Evolutionary conservation across 2,329 filamentous ascomycete genomes (phyloP).

Genomic region (Colletotrichum shisoi): DNA sequence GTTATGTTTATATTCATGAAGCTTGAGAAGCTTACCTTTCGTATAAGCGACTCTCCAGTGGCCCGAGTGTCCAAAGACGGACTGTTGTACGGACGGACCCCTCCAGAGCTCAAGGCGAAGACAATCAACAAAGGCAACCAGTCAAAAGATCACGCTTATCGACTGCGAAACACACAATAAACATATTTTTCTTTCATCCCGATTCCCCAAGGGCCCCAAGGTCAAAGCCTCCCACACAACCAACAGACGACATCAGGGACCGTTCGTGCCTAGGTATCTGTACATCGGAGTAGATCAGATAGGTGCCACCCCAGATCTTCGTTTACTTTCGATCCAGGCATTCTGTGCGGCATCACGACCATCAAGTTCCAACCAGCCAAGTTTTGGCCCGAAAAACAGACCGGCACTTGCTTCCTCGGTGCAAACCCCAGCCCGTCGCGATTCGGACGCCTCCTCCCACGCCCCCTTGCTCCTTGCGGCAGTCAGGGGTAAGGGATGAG

Average conservation of each 20-base stretch:
- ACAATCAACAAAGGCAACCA: constrained; percentile 7
- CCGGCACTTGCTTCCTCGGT: constrained; percentile 33
- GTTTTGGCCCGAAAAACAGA: neutral
- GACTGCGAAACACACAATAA: neutral
- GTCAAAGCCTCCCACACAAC: constrained; percentile 11
- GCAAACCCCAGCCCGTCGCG: constrained; percentile 28
- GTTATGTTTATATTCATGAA: neutral
- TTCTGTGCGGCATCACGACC: neutral
- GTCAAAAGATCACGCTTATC: constrained; percentile 13
- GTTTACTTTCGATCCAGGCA: neutral
- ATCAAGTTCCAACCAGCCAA: neutral
- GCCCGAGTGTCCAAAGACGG: neutral
- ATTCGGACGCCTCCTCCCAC: constrained; percentile 2
- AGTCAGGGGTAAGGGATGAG: constrained; percentile 14
- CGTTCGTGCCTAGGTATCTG: neutral
- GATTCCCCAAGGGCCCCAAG: neutral
- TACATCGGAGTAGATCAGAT: constrained; percentile 16
- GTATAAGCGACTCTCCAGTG: neutral
- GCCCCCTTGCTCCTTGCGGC: constrained; percentile 10
- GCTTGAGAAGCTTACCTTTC: too few species aligned
- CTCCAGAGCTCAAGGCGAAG: neutral
- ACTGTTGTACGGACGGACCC: neutral
- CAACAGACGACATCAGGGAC: constrained; percentile 32
- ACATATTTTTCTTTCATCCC: constrained; percentile 4
- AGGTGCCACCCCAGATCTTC: neutral